A percentile compares a stretch with the other conserved stretches of the same genome.
These are phyloP conservation scores for Neofusicoccum sp. DNA, from an alignment of 2,329 filamentous ascomycete genomes.

Conservation along the genomic window DNA sequence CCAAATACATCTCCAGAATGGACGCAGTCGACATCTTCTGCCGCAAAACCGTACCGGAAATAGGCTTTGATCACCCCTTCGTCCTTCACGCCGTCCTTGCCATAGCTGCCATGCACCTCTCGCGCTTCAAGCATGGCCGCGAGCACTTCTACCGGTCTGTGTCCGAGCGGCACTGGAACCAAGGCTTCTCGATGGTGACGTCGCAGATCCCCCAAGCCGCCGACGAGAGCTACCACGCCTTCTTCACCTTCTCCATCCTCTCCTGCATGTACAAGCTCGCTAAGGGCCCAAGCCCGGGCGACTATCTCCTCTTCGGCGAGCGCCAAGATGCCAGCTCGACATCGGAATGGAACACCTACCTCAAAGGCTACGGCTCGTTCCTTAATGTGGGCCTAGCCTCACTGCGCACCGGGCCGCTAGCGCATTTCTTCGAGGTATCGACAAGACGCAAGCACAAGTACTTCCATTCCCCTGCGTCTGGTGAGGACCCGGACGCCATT, in stretches of 20 bases:
- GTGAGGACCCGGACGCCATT: background rate
- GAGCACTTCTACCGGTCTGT: background rate
- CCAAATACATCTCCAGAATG: conserved; percentile 22
- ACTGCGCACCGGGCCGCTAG: background rate
- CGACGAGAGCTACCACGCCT: background rate
- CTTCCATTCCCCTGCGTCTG: background rate
- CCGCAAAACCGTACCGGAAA: background rate
- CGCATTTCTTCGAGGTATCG: background rate
- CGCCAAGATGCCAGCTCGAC: background rate
- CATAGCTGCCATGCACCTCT: background rate
- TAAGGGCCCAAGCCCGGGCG: conserved; percentile 26
- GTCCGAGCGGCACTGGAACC: background rate
- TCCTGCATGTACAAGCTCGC: conserved; percentile 6
- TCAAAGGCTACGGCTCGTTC: background rate
- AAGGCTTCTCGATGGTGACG: background rate
- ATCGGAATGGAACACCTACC: background rate
- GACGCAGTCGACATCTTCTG: background rate
- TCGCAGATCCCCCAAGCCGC: background rate
- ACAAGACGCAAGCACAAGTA: background rate
- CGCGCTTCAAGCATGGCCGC: conserved; percentile 3
- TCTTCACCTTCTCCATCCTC: conserved; percentile 3
- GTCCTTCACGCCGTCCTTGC: background rate
- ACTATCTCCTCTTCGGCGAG: background rate
- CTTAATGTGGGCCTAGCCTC: background rate
- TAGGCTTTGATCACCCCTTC: background rate